phyloP scores from a whole-genome alignment of 345 rosid species.

The Citrus hindsii region DNA sequence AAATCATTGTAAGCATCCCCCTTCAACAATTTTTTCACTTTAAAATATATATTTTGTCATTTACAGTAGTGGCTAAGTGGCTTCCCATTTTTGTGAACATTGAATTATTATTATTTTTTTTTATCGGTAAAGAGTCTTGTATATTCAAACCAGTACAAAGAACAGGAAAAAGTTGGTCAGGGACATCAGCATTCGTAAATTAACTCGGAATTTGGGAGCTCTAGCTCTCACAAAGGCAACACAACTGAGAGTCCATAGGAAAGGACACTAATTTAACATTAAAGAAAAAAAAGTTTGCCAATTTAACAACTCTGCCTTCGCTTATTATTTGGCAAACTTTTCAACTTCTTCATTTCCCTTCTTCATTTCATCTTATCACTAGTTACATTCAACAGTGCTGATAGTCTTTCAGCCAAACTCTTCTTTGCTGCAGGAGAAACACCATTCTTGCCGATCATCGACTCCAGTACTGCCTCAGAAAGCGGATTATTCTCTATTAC shows the following conservation, averaged over 20 bases:
- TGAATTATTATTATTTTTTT: neutral
- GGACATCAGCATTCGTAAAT: neutral
- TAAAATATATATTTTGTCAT: no score
- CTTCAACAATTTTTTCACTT: neutral
- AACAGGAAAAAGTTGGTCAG: neutral
- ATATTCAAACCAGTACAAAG: neutral
- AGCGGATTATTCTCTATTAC: slow-evolving; percentile 68
- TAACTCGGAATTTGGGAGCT: neutral
- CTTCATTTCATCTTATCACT: neutral
- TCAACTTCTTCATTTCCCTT: neutral
- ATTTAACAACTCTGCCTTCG: neutral
- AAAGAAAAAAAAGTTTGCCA: no score
- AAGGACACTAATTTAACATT: no score
- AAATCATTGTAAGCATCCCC: neutral
- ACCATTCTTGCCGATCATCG: slow-evolving; percentile 72
- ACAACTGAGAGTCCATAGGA: no score
- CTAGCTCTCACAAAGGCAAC: no score
- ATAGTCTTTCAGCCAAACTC: slow-evolving; percentile 54
- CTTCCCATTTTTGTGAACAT: neutral
- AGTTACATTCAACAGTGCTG: slow-evolving; percentile 30
- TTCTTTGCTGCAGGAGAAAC: slow-evolving; percentile 61
- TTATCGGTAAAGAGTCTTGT: neutral
- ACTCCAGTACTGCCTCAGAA: slow-evolving; percentile 63
- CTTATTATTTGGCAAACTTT: neutral
- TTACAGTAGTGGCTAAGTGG: no score